Percentiles rank a stretch among this genome's conserved stretches.
Evolutionary conservation across 176 grass and related monocot species (phyloP).

Genomic region (Phoenix dactylifera): DNA sequence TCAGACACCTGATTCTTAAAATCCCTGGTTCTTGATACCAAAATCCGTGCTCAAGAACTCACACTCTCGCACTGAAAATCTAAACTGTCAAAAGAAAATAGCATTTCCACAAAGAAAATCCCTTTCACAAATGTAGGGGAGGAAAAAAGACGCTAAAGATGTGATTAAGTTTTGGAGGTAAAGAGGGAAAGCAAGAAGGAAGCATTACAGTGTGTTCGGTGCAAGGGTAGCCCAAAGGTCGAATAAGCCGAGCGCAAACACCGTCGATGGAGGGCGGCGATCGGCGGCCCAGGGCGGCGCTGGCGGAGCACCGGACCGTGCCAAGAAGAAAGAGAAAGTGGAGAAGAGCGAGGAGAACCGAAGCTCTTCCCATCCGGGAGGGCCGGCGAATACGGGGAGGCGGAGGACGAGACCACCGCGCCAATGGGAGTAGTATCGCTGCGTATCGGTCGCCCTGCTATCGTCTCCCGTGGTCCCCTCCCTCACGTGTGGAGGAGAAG

Average conservation of each 20-base stretch:
- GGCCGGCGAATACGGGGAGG: background rate
- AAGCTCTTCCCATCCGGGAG: constrained; percentile 2
- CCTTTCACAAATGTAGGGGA: too few species aligned
- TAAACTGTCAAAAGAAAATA: too few species aligned
- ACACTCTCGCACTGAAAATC: too few species aligned
- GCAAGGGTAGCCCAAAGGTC: constrained; percentile 63
- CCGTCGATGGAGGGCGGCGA: constrained; percentile 25
- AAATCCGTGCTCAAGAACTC: too few species aligned
- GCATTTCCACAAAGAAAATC: background rate
- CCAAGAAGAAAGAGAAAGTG: constrained; percentile 18
- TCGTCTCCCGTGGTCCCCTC: too few species aligned
- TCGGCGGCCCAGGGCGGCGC: constrained; percentile 3
- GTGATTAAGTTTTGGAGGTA: background rate
- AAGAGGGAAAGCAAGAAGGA: background rate
- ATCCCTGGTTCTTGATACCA: too few species aligned
- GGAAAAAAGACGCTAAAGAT: background rate
- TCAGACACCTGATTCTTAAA: too few species aligned
- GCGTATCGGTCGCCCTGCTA: too few species aligned
- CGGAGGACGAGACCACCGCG: background rate
- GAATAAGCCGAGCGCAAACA: constrained; percentile 61
- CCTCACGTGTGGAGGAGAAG: too few species aligned
- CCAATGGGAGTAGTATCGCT: too few species aligned
- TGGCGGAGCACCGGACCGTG: constrained; percentile 1
- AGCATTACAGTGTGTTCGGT: constrained; percentile 60
- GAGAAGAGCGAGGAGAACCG: constrained; percentile 8